Conservation (phyloP, 108 stramenopile species). For the Nitzschia putrida region DNA sequence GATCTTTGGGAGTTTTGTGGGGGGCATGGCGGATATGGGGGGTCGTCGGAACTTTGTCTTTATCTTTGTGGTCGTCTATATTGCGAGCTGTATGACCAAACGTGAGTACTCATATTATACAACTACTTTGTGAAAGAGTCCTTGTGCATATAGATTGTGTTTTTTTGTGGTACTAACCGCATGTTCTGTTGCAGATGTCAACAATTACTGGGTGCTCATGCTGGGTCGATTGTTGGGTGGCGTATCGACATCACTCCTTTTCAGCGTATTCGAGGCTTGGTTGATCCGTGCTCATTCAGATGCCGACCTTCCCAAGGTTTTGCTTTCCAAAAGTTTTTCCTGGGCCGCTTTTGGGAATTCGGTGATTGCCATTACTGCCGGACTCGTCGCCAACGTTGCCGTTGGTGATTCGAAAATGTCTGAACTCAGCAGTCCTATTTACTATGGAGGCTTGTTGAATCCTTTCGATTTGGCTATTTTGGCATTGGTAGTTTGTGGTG, state of each 20-base stretch:
- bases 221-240: conserved; percentile 91
- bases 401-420: conserved; percentile 50
- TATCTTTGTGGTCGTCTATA: conserved; percentile 88
- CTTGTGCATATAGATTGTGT: not conserved
- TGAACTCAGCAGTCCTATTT: conserved; percentile 36
- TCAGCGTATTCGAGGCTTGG: conserved; percentile 95
- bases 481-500: conserved; percentile 73
- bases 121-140: not conserved
- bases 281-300: conserved; percentile 84
- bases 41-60: conserved; percentile 86
- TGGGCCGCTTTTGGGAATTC: conserved; percentile 90
- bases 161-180: not conserved
- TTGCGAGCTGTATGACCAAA: conserved; percentile 80
- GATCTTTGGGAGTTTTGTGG: conserved; percentile 69
- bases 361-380: conserved; percentile 91
- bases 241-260: conserved; percentile 86
- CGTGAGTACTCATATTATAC: conserved; percentile 59
- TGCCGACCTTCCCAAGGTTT: conserved; percentile 58
- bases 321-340: conserved; percentile 84
- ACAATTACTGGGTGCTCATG: conserved; percentile 81
- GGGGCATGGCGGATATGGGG: conserved; percentile 67
- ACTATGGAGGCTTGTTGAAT: conserved; percentile 84
- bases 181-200: conserved; percentile 56
- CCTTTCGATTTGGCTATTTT: conserved; percentile 92
- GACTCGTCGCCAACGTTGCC: conserved; percentile 80